Evolutionary conservation across 78 protist species (phyloP), one percentile per base, ranked within the genome.

Genomic region (Speleostelium caveatum): DNA sequence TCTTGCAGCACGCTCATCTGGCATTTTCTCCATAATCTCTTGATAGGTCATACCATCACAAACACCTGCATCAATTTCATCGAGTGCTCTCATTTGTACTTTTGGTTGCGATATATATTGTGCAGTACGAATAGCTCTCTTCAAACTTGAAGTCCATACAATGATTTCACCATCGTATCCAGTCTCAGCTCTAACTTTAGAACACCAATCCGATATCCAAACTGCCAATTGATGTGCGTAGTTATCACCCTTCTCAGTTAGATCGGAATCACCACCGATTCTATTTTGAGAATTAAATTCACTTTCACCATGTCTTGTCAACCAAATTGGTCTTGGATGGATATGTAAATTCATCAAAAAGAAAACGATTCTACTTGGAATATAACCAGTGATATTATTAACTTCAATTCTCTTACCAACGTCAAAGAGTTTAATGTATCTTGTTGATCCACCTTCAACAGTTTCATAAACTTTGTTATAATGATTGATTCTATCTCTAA

Each of bases 11-110:
- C 53, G 72, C 19, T 96, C 96, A 39, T 92, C 86, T 3, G 98
- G 98, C 74, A 41, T 83, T 55, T 65, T 76, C 66, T 75, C 86
- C 67, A 69, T 83, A 32, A 96, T 72, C 35, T 97, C 98, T 19
- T 94, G 95, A 72, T 96, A 95, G 19, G 99, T 97, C 97, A 98
- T 36, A 26, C 97, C 97, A 33, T 98, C 98, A 73, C 98, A 97
- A 32, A 75, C 63, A 45, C 99, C 99, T 2, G 98, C 98, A 53
- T 96, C 94, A 59, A 98, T 94, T 86, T 98, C 98, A 68, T 97
- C 98, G 55, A 96, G 90, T n/a, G 95, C 95, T 14, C 92, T 61
- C 80, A 72, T 77, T 61, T 67, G 77, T 0, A 91, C 95, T 32
- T 91, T 91, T 35, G 86, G 95, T 28, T 78, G 87, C 4, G 77